Conservation (phyloP, 441 rosid species). For the Pelargonium exstipulatum region DNA sequence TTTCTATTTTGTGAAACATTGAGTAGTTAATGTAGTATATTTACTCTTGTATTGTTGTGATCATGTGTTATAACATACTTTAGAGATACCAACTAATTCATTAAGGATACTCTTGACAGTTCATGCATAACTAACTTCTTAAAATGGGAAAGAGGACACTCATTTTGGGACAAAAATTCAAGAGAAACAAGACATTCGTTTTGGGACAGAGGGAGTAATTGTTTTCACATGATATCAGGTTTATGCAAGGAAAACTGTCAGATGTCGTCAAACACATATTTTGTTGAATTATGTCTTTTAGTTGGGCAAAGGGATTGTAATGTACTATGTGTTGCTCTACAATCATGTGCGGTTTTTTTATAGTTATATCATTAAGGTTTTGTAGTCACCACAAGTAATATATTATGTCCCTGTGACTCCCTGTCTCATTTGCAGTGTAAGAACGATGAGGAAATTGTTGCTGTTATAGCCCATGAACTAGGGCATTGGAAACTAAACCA, state of each 20-base stretch:
- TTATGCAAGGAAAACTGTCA: neutral
- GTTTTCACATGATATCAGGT: neutral
- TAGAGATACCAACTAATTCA: too few species aligned
- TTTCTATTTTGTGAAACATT: too few species aligned
- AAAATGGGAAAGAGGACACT: too few species aligned
- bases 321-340: too few species aligned
- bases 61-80: too few species aligned
- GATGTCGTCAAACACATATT: neutral
- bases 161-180: too few species aligned
- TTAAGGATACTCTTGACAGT: too few species aligned
- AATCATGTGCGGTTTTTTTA: neutral
- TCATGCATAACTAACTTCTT: too few species aligned
- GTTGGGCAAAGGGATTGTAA: neutral
- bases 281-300: neutral
- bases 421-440: constrained; percentile 59
- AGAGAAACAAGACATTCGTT: too few species aligned
- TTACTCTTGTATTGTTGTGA: neutral
- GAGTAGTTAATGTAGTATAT: too few species aligned
- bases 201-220: neutral
- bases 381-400: neutral
- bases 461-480: constrained; percentile 93
- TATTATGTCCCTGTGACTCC: neutral
- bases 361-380: neutral
- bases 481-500: constrained; percentile 99
- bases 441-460: constrained; percentile 85